A percentile compares a stretch with the other conserved stretches of the same genome.
phyloP scores from a whole-genome alignment of 345 rosid species.

The Hevea brasiliensis region DNA sequence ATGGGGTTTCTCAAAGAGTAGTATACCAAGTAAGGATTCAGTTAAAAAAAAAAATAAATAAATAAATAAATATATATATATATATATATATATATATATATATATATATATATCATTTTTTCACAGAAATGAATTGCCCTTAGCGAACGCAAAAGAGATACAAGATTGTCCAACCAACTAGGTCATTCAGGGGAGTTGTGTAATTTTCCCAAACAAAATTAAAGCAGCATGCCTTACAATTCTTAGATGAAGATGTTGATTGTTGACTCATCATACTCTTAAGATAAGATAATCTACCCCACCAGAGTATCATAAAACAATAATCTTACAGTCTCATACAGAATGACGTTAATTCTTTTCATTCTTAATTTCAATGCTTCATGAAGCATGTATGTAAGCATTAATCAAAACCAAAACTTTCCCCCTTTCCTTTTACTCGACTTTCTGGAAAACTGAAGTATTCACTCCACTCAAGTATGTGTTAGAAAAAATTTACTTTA shows the following conservation, averaged over 20 bases:
- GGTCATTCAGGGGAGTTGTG: background rate
- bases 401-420: background rate
- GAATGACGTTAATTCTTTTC: background rate
- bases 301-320: too few relatives aligned
- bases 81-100: too few relatives aligned
- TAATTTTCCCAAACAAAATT: background rate
- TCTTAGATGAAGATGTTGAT: background rate
- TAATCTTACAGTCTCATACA: background rate
- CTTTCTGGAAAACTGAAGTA: background rate
- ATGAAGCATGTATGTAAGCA: background rate
- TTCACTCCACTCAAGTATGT: too few relatives aligned
- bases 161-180: background rate
- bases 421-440: background rate
- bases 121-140: too few relatives aligned
- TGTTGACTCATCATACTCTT: background rate
- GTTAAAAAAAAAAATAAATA: background rate
- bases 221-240: background rate
- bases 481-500: too few relatives aligned
- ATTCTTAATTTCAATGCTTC: too few relatives aligned
- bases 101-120: too few relatives aligned
- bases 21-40: background rate
- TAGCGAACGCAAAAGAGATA: too few relatives aligned
- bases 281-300: background rate
- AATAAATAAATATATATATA: too few relatives aligned
- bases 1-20: background rate